Evolutionary conservation across 1,139 yeast species (phyloP), one percentile per base, ranked within the genome.

Genomic region (Waltiozyma sp.): DNA sequence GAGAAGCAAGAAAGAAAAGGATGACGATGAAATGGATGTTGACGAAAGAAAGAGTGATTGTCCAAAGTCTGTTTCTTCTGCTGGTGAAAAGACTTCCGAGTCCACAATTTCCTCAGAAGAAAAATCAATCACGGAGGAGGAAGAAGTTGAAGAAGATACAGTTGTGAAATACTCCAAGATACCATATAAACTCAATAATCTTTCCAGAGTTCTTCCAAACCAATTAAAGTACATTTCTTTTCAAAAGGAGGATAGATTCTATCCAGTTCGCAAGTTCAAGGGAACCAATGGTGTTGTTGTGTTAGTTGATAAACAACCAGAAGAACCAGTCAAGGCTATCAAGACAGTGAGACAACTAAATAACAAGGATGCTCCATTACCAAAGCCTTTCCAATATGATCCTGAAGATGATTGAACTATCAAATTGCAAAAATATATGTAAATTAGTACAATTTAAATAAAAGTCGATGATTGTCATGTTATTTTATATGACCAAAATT

Each of bases 161-260:
- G 68, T 62, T 28, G 52, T 57, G 39, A 63, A 58, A 49, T 73
- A 75, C 57, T 62, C 72, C 44, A 72, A 77, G 58, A 74, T 72
- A 35, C 80, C 86, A 39, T 87, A 75, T 65, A 76, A 75, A 59
- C 70, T 89, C 46, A 73, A 73, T 39, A 91, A 91, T 61, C 70
- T 89, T 73, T 74, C 93, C 15, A 77, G 99, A 56, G 95, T 91
- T 2, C 70, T 93, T 48, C 97, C 97, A n/a, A 75, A 80, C 38
- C 98, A 93, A 66, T 70, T 89, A 46, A 82, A 80, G 62, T 87
- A 80, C 64, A 77, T 91, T 41, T 73, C 94, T 3, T 88, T 91
- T 61, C 67, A 73, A 40, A 80, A 80, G 57, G 82, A 78, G 50
- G 83, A 77, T 43, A 75, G 96, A 56, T 91, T 82, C 62, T 73